Conservation (phyloP, 345 rosid genomes). For the Cardamine resedifolia region DNA sequence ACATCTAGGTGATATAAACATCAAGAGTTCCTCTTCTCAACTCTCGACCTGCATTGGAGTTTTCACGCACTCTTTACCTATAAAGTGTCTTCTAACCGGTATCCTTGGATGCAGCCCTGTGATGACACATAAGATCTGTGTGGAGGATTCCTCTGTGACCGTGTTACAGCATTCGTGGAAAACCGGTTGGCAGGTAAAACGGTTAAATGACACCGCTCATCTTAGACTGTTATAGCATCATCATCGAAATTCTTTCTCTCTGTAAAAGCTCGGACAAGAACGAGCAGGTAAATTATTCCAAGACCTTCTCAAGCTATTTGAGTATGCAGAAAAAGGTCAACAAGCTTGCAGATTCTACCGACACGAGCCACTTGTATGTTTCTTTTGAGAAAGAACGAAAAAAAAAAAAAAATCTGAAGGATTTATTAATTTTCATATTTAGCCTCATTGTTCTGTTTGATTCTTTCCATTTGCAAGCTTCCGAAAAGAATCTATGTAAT, state of each 20-base stretch:
- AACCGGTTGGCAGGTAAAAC: conserved; percentile 96
- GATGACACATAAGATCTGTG: conserved; percentile 72
- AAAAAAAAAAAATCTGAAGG: neutral
- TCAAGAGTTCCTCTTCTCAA: conserved; percentile 52
- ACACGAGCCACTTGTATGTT: conserved; percentile 25
- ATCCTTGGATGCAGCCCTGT: conserved; percentile 78
- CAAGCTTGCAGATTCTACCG: conserved; percentile 20
- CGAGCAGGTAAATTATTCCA: conserved; percentile 22
- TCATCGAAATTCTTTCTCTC: conserved; percentile 2
- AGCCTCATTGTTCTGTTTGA: conserved; percentile 12
- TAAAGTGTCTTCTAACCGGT: conserved; percentile 85
- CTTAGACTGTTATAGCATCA: conserved; percentile 51
- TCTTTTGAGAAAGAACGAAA: neutral
- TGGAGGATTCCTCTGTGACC: conserved; percentile 93
- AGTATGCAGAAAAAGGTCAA: conserved; percentile 22
- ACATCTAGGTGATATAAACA: conserved; percentile 44
- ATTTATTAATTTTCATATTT: conserved; percentile 9
- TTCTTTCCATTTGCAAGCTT: conserved; percentile 24
- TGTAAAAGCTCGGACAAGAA: conserved; percentile 6
- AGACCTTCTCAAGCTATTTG: neutral
- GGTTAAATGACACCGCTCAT: conserved; percentile 87
- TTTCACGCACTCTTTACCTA: conserved; percentile 81
- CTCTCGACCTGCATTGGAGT: conserved; percentile 64
- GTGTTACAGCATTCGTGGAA: conserved; percentile 85
- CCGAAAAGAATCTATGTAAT: conserved; percentile 20